Conservation (phyloP, 805 yeast species). For the Schizosaccharomyces lindneri region DNA sequence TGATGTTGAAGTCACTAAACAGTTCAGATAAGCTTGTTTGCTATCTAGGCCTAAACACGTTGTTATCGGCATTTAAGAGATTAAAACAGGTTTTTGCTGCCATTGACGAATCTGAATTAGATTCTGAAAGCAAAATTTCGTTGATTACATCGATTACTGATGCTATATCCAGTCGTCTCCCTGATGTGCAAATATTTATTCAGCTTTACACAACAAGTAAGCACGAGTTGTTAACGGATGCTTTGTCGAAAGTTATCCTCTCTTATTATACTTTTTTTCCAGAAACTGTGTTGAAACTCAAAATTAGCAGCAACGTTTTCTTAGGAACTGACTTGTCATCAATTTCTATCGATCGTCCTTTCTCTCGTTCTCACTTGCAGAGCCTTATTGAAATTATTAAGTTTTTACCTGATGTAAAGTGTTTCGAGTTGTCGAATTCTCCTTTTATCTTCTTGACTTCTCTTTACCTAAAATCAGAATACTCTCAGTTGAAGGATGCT, state of each 20-base stretch:
- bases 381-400: not conserved
- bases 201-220: not conserved
- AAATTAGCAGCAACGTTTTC: not conserved
- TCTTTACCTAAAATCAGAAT: not conserved
- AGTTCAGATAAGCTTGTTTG: conserved; percentile 25
- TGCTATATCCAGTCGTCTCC: conserved; percentile 14
- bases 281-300: not conserved
- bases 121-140: conserved; percentile 19
- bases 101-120: conserved; percentile 10
- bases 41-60: conserved; percentile 38
- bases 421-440: not conserved
- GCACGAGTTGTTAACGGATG: not conserved
- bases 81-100: conserved; percentile 19
- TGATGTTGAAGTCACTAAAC: conserved; percentile 34
- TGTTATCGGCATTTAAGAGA: conserved; percentile 30
- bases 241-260: conserved; percentile 3
- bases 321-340: not conserved
- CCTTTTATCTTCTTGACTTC: not conserved
- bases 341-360: not conserved
- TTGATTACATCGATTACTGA: conserved; percentile 15
- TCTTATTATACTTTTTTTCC: conserved; percentile 3
- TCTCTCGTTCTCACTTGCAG: not conserved
- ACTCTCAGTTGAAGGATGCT: not conserved
- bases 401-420: not conserved
- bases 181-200: conserved; percentile 12